These are phyloP conservation scores for Cymbidium sinense DNA, from an alignment of 106 monocot genomes.

Conservation along the genomic window DNA sequence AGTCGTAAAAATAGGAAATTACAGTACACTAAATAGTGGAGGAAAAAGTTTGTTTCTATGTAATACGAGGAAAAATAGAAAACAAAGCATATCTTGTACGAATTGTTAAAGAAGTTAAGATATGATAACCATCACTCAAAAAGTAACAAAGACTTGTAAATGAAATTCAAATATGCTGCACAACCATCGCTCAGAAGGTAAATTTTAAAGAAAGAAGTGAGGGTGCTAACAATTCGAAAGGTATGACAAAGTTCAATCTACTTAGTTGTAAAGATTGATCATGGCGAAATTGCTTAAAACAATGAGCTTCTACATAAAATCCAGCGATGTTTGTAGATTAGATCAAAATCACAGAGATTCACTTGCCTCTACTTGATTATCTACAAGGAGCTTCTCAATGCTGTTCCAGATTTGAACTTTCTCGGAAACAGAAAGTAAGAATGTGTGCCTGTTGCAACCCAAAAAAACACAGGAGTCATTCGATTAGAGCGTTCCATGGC, in stretches of 20 bases:
- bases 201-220: not conserved
- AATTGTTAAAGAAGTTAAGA: not conserved
- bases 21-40: not conserved
- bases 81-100: not conserved
- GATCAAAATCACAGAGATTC: not conserved
- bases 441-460: constrained; percentile 69
- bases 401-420: constrained; percentile 76
- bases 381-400: constrained; percentile 74
- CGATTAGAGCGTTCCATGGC: not conserved
- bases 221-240: not conserved
- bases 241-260: not conserved
- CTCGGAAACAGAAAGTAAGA: constrained; percentile 61
- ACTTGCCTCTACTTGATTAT: constrained; percentile 91
- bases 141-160: not conserved
- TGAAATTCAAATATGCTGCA: not conserved
- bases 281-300: not conserved
- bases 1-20: not conserved
- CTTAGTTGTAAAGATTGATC: not conserved
- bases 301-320: not conserved
- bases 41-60: not conserved
- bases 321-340: not conserved
- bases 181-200: not conserved
- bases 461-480: not conserved
- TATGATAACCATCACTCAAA: not conserved
- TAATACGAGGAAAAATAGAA: not conserved